These are phyloP conservation scores for Gomphus bonarii DNA, from an alignment of 1,284 basidiomycete species.

Conservation along the genomic window DNA sequence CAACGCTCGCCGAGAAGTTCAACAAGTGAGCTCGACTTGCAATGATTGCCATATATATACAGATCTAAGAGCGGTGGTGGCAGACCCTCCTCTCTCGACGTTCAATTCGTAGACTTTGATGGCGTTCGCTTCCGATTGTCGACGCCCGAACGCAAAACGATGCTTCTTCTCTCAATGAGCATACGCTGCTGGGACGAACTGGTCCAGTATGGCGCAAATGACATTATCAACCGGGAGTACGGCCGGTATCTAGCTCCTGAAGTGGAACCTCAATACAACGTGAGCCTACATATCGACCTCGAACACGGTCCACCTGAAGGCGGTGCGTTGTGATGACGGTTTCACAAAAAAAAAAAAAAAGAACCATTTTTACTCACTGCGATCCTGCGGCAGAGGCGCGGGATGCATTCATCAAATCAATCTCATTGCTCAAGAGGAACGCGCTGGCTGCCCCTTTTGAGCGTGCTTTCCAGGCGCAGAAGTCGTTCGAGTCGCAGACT, in stretches of 20 bases:
- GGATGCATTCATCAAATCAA: conserved; percentile 68
- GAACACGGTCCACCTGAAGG: conserved; percentile 71
- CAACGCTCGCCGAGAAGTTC: conserved; percentile 85
- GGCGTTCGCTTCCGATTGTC: conserved; percentile 92
- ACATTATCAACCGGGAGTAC: conserved; percentile 80
- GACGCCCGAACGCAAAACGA: conserved; percentile 75
- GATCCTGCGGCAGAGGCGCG: conserved; percentile 51
- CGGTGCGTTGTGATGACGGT: conserved; percentile 66
- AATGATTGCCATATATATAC: conserved; percentile 9
- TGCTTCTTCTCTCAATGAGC: conserved; percentile 86
- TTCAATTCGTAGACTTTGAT: conserved; percentile 97
- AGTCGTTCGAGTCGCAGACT: conserved; percentile 59
- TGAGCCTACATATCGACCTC: conserved; percentile 82
- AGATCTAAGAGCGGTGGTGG: conserved; percentile 15
- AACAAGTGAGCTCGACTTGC: conserved; percentile 52
- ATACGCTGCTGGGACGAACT: conserved; percentile 97
- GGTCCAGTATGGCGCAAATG: conserved; percentile 76
- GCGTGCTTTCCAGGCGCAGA: conserved; percentile 80
- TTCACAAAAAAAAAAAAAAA: too few species aligned
- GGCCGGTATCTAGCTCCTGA: conserved; percentile 54
- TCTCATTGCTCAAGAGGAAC: conserved; percentile 88
- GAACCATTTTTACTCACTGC: neutral
- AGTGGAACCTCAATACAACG: conserved; percentile 80
- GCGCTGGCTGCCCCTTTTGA: conserved; percentile 95
- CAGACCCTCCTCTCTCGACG: conserved; percentile 85